Evolutionary conservation across 495 filamentous ascomycete species (phyloP).

Genomic region (Xylaria longipes): DNA sequence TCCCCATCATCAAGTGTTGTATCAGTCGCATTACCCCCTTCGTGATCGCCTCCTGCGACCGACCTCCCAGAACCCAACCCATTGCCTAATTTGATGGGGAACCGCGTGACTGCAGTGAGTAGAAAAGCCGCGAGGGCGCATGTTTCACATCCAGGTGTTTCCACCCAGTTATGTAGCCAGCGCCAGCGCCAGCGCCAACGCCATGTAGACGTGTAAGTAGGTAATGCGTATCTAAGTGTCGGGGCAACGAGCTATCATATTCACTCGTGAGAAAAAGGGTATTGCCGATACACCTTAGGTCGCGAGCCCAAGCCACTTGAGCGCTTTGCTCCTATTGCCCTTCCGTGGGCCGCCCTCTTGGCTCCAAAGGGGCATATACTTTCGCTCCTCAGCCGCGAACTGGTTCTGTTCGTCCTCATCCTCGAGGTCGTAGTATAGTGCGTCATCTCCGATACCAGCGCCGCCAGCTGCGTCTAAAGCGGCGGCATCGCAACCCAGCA

Average conservation of each 20-base stretch:
- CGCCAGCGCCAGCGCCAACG: slow-evolving; percentile 8
- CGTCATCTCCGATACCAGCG: slow-evolving; percentile 2
- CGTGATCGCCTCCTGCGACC: background rate
- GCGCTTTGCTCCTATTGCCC: slow-evolving; percentile 42
- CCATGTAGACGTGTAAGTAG: background rate
- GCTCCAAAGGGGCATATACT: slow-evolving; percentile 45
- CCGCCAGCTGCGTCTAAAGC: slow-evolving; percentile 5
- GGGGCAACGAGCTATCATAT: background rate
- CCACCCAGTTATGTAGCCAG: background rate
- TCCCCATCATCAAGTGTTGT: background rate
- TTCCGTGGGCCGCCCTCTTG: slow-evolving; percentile 29
- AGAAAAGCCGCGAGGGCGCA: background rate
- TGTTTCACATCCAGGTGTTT: background rate
- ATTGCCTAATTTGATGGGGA: background rate
- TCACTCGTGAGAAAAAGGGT: background rate
- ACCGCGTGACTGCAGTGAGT: background rate
- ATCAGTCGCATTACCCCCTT: background rate
- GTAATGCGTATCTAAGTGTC: background rate
- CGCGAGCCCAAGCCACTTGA: slow-evolving; percentile 46
- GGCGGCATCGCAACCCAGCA: slow-evolving; percentile 29
- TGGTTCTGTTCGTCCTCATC: slow-evolving; percentile 37
- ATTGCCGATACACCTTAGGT: background rate
- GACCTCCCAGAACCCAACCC: background rate
- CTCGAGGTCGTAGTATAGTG: slow-evolving; percentile 29
- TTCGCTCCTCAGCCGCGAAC: slow-evolving; percentile 41